Conservation (phyloP, 23 red algal species). For the Gracilaria vermiculophylla region DNA sequence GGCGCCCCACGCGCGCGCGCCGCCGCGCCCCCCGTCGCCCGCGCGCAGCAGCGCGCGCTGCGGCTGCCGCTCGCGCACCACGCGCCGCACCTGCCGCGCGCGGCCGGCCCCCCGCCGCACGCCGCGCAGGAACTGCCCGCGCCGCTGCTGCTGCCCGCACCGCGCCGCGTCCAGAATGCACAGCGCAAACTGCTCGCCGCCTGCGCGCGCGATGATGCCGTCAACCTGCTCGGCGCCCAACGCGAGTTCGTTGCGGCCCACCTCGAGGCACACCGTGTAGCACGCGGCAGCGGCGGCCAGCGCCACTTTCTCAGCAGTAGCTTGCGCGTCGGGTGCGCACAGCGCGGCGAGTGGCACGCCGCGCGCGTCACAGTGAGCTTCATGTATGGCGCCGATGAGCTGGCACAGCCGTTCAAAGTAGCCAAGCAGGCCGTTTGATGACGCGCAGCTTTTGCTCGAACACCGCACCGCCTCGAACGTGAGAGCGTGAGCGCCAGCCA, state of each 20-base stretch:
- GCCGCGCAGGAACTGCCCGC: not conserved
- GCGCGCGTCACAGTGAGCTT: conserved; percentile 3
- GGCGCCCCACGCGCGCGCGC: not conserved
- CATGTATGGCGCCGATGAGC: not conserved
- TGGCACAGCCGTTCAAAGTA: conserved; percentile 30
- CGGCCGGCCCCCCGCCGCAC: not conserved
- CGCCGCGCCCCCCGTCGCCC: not conserved
- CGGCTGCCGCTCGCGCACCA: not conserved
- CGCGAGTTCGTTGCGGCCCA: not conserved
- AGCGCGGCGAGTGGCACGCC: conserved; percentile 18
- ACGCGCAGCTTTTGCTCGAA: not conserved
- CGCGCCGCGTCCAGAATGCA: conserved; percentile 17
- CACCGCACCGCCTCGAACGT: conserved; percentile 22
- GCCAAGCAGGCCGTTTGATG: not conserved
- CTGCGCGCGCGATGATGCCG: not conserved
- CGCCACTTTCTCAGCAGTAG: not conserved
- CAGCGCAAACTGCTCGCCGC: not conserved
- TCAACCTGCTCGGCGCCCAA: not conserved
- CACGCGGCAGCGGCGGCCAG: not conserved
- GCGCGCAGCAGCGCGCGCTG: not conserved
- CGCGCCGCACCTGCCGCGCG: not conserved
- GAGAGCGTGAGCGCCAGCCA: conserved; percentile 39
- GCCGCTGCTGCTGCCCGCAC: not conserved
- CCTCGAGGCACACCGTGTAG: not conserved
- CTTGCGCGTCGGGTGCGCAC: not conserved